Base-by-base conservation (phyloP, 345 rosid species). In the Eucalyptus paniculata region DNA sequence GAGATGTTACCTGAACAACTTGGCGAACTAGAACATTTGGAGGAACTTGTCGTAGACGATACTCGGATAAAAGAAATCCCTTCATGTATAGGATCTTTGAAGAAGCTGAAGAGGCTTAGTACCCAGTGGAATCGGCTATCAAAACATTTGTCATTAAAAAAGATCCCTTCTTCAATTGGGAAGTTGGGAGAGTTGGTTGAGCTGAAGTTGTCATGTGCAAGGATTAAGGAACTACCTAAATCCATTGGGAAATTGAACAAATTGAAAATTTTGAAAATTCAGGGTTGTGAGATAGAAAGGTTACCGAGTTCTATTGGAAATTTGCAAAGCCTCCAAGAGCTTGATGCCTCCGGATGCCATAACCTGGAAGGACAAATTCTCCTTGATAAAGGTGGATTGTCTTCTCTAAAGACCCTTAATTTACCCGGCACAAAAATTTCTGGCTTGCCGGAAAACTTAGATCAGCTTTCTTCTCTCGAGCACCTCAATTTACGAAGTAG, bases 341-440 rank as follows among this genome's bases (percentile, higher is more conserved):
- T 53, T 1, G 0, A 18, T 0, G 56, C 56, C 56, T 8, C 9
- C 42, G 1, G 0, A 3, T 1, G 50, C 50, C 0, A 0, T 1
- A 3, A 3, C 0, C 56, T 53, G 0, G 0, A 53, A 53, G 56
- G 56, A 53, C 3, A 50, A 13, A 2, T 50, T 50, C 51, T 1
- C 0, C 0, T 50, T 50, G 17, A 14, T 50, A 50, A 50, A 14
- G 6, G 18, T 50, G 51, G 51, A 50, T 50, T 14, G 51, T 5
- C 18, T 50, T 50, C 51, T 50, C 51, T 50, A 50, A 50, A 50
- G 6, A 50, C 6, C 51, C 47, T 44, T 44, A 1, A 8, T 9
- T 8, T 44, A 44, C 0, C 0, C 0, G 0, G 0, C 0, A 3
- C 51, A 50, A 50, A 50, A 2, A 50, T 50, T 50, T 18, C 1